These are phyloP conservation scores for Teratosphaeria destructans DNA, from an alignment of 2,329 filamentous ascomycete genomes.

Conservation along the genomic window DNA sequence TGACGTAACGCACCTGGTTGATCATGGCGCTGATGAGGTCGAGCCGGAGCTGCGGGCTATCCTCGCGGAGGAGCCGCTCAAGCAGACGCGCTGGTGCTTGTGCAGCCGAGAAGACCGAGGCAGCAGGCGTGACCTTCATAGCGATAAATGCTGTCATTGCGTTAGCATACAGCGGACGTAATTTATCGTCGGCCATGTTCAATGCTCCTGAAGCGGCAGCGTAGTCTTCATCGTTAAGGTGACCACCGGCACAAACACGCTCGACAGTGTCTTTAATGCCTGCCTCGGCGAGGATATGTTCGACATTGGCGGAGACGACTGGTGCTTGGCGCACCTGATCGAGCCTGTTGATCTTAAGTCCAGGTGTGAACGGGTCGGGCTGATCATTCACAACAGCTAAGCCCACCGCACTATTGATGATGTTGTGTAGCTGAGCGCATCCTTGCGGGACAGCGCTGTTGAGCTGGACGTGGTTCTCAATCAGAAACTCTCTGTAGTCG, in stretches of 20 bases:
- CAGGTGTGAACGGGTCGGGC: constrained; percentile 61
- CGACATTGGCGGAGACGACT: constrained; percentile 52
- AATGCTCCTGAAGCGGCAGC: constrained; percentile 67
- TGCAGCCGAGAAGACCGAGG: constrained; percentile 52
- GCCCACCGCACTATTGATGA: constrained; percentile 73
- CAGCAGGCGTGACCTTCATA: constrained; percentile 56
- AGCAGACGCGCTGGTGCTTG: constrained; percentile 62
- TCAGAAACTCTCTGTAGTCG: constrained; percentile 88
- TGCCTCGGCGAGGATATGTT: constrained; percentile 38
- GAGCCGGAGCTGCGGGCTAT: constrained; percentile 70
- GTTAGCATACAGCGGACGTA: constrained; percentile 54
- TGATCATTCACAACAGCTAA: constrained; percentile 55
- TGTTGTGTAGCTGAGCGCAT: constrained; percentile 78
- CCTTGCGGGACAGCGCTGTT: constrained; percentile 72
- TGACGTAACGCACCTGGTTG: constrained; percentile 86
- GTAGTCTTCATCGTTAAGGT: constrained; percentile 60
- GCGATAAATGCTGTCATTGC: constrained; percentile 77
- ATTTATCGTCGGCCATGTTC: constrained; percentile 40
- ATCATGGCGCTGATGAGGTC: constrained; percentile 74
- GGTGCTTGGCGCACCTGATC: constrained; percentile 64
- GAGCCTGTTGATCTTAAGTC: constrained; percentile 64
- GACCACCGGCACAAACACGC: constrained; percentile 29
- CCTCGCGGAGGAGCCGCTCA: constrained; percentile 63
- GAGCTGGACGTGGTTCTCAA: constrained; percentile 73
- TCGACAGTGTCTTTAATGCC: constrained; percentile 47